Percentiles rank a stretch among this genome's conserved stretches.
These are phyloP conservation scores for Aristolochia contorta DNA, from an alignment of 164 flowering plant species.

Conservation along the genomic window DNA sequence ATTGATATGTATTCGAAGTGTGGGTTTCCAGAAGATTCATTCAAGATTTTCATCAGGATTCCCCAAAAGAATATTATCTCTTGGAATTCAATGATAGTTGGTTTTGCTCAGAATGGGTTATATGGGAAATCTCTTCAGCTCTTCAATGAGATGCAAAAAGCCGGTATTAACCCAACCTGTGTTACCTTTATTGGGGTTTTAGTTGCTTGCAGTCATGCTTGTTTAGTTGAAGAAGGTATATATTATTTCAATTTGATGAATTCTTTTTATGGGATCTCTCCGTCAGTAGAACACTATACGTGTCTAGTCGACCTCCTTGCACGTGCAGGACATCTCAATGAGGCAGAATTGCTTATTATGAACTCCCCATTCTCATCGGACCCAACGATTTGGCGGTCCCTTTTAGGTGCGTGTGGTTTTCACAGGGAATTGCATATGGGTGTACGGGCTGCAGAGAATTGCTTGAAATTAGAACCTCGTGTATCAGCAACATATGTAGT, in stretches of 20 bases:
- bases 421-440: too few relatives aligned
- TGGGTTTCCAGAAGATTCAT: slow-evolving; percentile 38
- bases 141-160: slow-evolving; percentile 9
- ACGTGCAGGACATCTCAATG: slow-evolving; percentile 9
- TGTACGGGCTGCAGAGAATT: too few relatives aligned
- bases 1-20: slow-evolving; percentile 72
- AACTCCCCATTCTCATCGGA: too few relatives aligned
- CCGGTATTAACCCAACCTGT: slow-evolving; percentile 6
- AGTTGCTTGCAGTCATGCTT: slow-evolving; percentile 16
- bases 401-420: too few relatives aligned
- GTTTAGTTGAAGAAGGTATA: slow-evolving; percentile 9
- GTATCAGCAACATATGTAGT: too few relatives aligned
- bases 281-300: slow-evolving; percentile 7
- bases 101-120: slow-evolving; percentile 28
- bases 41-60: slow-evolving; percentile 26
- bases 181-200: slow-evolving; percentile 12
- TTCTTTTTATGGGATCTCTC: slow-evolving; percentile 6
- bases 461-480: too few relatives aligned
- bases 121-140: slow-evolving; percentile 22
- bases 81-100: slow-evolving; percentile 44
- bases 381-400: too few relatives aligned
- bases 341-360: slow-evolving; percentile 1
- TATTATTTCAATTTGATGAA: slow-evolving; percentile 7
- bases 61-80: slow-evolving; percentile 26
- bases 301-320: slow-evolving; percentile 13